Base-by-base conservation (phyloP, 2,329 filamentous ascomycete species). In the Zasmidium cellare region DNA sequence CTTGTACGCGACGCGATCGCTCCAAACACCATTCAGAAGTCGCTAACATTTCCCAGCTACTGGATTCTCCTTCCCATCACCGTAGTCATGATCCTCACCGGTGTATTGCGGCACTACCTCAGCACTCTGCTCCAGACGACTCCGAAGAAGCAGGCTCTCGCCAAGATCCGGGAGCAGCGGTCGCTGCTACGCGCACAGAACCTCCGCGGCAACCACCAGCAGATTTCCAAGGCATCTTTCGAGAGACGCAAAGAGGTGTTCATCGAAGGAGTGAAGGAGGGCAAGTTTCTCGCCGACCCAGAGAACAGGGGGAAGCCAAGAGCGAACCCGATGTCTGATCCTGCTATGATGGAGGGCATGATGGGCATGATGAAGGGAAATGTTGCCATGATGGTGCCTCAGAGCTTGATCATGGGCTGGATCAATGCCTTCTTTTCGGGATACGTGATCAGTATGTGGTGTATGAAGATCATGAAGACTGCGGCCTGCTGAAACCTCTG, bases 341-440 rank as follows among this genome's bases (percentile, higher is more conserved):
- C 96, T 20, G 89, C 89, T 49, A 91, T 91, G 58, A 99, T 99
- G 94, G 96, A 99, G 73, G 93, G 92, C 67, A 99, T 99, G 94
- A 99, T 99, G 94, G 93, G 94, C 67, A 96, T 96, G 91, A 96
- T 99, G 91, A 99, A 99, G 84, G 92, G 92, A 57, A 96, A 99
- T 74, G 96, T 99, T 90, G 93, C 94, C 64, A 99, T 97, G 94
- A 97, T 99, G 80, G 91, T 99, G 58, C 94, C 94, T 50, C 96
- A 99, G 77, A 97, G 92, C 5, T 78, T 99, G 73, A 99, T 99
- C 67, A 99, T 99, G 94, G 94, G 93, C 65, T 99, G 94, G 94
- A 97, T 99, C 74, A 99, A 99, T 78, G 92, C 94, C 0, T 99
- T 97, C 74, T 99, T 99, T 71, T 96, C 91, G 53, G 94, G 94